Evolutionary conservation across 345 rosid genomes (phyloP).

Genomic region (Brassica rapa): DNA sequence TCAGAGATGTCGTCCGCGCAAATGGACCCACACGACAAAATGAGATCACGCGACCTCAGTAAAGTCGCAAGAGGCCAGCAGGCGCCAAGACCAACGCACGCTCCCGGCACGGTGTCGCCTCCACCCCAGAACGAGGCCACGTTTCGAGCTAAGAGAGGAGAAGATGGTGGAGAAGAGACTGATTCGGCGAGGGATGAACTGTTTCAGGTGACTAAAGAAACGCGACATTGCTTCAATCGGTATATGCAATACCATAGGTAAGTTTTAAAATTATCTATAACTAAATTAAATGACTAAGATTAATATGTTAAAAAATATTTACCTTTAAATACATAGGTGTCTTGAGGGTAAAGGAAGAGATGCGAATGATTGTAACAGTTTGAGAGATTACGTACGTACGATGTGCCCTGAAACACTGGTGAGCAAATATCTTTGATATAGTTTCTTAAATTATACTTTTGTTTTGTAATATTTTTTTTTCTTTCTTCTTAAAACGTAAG

Average conservation of each 20-base stretch:
- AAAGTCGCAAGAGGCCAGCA: constrained; percentile 53
- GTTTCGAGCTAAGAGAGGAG: constrained; percentile 26
- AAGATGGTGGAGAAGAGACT: constrained; percentile 2
- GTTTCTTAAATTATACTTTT: not conserved
- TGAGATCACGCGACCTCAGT: constrained; percentile 54
- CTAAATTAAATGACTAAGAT: not conserved
- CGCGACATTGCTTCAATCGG: constrained; percentile 12
- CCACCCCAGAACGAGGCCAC: constrained; percentile 38
- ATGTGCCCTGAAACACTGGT: constrained; percentile 31
- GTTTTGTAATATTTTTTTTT: not conserved
- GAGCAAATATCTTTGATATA: not conserved
- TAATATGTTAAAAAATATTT: not conserved
- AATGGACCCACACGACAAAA: constrained; percentile 57
- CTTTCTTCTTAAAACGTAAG: not conserved
- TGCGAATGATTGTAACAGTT: constrained; percentile 30
- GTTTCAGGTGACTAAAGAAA: constrained; percentile 29
- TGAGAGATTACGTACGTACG: constrained; percentile 31
- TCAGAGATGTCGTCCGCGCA: constrained; percentile 40
- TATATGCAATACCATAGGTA: constrained; percentile 30
- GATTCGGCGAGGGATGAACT: not conserved
- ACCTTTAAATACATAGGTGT: constrained; percentile 8
- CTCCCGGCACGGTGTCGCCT: constrained; percentile 40
- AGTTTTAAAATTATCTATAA: not conserved
- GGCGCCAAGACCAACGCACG: constrained; percentile 50
- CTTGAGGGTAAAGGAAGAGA: constrained; percentile 22